Evolutionary conservation across 257 asterid species (phyloP).

Genomic region (Primulina eburnea): DNA sequence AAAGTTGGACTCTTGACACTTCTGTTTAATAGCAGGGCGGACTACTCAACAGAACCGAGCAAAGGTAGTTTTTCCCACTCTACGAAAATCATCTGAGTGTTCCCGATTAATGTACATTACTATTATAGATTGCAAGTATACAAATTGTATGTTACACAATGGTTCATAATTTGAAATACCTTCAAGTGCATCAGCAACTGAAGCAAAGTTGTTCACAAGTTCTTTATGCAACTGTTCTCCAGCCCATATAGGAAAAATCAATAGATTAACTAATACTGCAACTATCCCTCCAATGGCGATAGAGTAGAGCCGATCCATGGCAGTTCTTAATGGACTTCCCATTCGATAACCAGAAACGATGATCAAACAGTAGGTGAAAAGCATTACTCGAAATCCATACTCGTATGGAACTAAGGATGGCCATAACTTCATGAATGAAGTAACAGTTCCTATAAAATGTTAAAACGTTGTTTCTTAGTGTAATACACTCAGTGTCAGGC

Average conservation of each 20-base stretch:
- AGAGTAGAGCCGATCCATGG: slow-evolving; percentile 68
- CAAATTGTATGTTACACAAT: no score
- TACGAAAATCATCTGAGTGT: no score
- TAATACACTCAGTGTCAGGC: not conserved
- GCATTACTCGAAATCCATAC: slow-evolving; percentile 62
- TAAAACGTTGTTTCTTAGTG: slow-evolving; percentile 3
- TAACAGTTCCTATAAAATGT: slow-evolving; percentile 42
- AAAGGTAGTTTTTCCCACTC: no score
- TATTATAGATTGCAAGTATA: no score
- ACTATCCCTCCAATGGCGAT: slow-evolving; percentile 68
- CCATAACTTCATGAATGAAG: slow-evolving; percentile 70
- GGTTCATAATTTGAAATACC: slow-evolving; percentile 33
- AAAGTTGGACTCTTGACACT: not conserved
- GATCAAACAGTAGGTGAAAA: slow-evolving; percentile 67
- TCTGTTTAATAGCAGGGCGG: no score
- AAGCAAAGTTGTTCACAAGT: slow-evolving; percentile 48
- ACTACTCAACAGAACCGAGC: no score
- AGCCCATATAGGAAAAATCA: slow-evolving; percentile 71
- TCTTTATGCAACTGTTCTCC: slow-evolving; percentile 70
- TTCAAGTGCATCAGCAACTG: slow-evolving; percentile 67
- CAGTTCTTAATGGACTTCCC: slow-evolving; percentile 59
- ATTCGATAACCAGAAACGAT: slow-evolving; percentile 70
- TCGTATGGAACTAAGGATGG: slow-evolving; percentile 63
- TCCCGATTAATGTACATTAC: no score
- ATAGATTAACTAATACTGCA: slow-evolving; percentile 53